A percentile compares a stretch with the other conserved stretches of the same genome.
phyloP scores from a whole-genome alignment of 2,329 filamentous ascomycete genomes.

The Cercospora sojina region DNA sequence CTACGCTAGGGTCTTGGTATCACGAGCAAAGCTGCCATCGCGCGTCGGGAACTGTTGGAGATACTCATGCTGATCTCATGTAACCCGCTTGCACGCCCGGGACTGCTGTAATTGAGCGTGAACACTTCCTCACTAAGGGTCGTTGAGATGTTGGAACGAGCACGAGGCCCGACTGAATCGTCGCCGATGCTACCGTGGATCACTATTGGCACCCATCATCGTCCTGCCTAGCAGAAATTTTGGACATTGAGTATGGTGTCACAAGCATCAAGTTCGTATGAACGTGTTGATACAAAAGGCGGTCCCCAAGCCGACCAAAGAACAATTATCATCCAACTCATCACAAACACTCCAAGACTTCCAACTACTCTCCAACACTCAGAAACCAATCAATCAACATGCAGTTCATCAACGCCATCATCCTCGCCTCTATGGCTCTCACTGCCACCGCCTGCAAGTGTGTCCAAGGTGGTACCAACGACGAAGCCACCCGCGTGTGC shows the following conservation, averaged over 20 bases:
- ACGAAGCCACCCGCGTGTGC: not conserved
- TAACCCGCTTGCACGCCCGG: not conserved
- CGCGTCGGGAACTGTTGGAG: not conserved
- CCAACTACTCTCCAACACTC: not conserved
- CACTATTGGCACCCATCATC: not conserved
- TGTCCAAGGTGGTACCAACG: not conserved
- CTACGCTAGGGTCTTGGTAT: not conserved
- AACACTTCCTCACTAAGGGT: not conserved
- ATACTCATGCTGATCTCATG: not conserved
- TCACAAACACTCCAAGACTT: not conserved
- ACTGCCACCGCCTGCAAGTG: not conserved
- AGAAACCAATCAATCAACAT: not conserved
- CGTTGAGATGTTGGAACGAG: not conserved
- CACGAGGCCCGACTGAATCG: not conserved
- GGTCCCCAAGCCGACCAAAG: not conserved
- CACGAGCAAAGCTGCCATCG: not conserved
- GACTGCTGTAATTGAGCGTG: not conserved
- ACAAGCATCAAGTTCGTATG: not conserved
- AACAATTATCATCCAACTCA: not conserved
- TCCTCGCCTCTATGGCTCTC: not conserved
- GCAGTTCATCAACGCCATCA: not conserved
- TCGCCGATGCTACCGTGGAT: not conserved
- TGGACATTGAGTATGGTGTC: not conserved
- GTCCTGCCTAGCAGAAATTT: not conserved
- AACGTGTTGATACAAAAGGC: not conserved